Evolutionary conservation across 306 rosid genomes (phyloP), one percentile per base, ranked within the genome.

Genomic region (Medicago ruthenica): DNA sequence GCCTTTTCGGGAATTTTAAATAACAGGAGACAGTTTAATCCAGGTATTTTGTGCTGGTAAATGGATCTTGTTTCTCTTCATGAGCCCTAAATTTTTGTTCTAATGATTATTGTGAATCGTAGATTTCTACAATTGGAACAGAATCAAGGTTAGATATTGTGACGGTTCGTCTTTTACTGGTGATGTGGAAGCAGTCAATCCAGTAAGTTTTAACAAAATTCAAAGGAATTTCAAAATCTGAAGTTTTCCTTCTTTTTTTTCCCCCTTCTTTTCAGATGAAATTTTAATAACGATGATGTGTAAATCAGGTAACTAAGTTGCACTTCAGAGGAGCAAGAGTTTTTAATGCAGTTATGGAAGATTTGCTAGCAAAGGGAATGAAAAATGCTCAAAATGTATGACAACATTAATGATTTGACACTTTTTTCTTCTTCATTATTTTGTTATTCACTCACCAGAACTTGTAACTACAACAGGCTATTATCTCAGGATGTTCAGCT

Each of bases 91-190:
- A 3, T 34, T 44, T 42, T 47, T 44, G 39, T 63, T 64, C 14
- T 79, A 45, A 76, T 11, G 15, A 24, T 20, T 69, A 36, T 71
- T 82, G 16, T 64, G 7, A 64, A 58, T 64, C 75, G 31, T 86
- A 92, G 99, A 92, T 79, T 95, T 95, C 78, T 92, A 90, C 71
- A 84, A 92, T 57, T 95, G 99, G 99, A 89, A 95, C 61, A 85
- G 90, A 86, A 76, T 95, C 83, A 92, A 88, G 87, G 87, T 95
- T 81, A 85, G 99, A 79, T 92, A 92, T 77, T 95, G 99, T 20
- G 99, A 95, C 60, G 99, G 99, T 39, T 68, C 97, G 44, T 95
- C 99, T 47, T 95, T 95, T 82, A 92, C 97, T 0, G 99, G 99
- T 55, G 99, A 95, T 70, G 92, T 90, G 31, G 96, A 83, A 80